These are phyloP conservation scores for Balakata baccata DNA, from an alignment of 345 rosid species.

Conservation along the genomic window DNA sequence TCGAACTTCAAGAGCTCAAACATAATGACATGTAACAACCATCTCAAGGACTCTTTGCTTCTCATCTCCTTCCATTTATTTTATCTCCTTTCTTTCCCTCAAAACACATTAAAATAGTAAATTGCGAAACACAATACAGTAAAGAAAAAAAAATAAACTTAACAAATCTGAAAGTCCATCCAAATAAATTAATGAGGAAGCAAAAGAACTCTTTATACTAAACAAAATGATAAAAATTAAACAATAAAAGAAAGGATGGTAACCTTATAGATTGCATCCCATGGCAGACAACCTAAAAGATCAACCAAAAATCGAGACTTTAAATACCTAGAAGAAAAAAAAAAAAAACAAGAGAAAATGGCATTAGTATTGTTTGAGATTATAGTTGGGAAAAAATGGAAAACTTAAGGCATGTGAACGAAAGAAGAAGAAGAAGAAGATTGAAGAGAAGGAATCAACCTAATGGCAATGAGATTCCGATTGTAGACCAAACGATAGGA, in stretches of 20 bases:
- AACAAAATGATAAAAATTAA: not conserved
- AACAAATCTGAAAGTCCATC: too few relatives aligned
- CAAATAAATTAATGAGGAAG: too few relatives aligned
- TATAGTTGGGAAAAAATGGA: not conserved
- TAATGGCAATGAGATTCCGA: constrained; percentile 55
- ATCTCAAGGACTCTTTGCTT: too few relatives aligned
- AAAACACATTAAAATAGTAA: too few relatives aligned
- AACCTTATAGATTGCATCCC: constrained; percentile 85
- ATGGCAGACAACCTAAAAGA: constrained; percentile 69
- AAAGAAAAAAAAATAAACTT: too few relatives aligned
- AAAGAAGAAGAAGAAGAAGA: too few relatives aligned
- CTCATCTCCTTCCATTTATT: too few relatives aligned
- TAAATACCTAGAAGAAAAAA: constrained; percentile 46
- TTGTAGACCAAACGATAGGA: constrained; percentile 51
- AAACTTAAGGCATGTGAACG: too few relatives aligned
- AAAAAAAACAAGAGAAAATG: not conserved
- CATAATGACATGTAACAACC: too few relatives aligned
- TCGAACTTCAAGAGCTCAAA: not conserved
- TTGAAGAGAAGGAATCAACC: constrained; percentile 30
- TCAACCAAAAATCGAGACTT: constrained; percentile 66
- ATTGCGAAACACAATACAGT: too few relatives aligned
- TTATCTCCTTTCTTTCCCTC: too few relatives aligned
- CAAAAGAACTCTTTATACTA: too few relatives aligned
- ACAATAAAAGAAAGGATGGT: not conserved
- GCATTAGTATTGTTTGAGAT: not conserved